Percentiles rank a stretch among this genome's conserved stretches.
phyloP scores from a whole-genome alignment of 495 filamentous ascomycete genomes.

The Melanomma pulvis-pyrius region DNA sequence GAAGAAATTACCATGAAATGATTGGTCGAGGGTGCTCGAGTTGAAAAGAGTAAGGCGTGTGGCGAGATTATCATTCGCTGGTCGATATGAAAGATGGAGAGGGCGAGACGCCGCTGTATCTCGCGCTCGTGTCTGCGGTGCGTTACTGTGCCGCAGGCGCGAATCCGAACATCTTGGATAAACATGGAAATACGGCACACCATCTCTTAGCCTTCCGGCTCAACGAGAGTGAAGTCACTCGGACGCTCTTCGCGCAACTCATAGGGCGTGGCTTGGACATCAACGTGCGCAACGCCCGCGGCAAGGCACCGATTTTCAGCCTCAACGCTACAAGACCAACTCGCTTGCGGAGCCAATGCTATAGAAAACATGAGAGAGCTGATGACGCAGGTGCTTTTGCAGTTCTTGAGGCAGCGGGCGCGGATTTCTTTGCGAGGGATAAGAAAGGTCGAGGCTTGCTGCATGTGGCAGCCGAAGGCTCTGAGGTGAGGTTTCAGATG shows the following conservation, averaged over 20 bases:
- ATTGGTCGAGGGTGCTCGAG: too few species aligned
- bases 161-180: background rate
- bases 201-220: background rate
- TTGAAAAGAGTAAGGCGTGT: too few species aligned
- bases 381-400: background rate
- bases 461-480: background rate
- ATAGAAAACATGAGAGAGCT: background rate
- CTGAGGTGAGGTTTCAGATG: background rate
- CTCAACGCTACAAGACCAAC: background rate
- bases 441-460: background rate
- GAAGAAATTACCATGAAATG: too few species aligned
- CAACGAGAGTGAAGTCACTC: background rate
- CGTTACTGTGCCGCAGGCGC: background rate
- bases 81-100: too few species aligned
- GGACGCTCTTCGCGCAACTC: background rate
- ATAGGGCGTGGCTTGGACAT: background rate
- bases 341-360: background rate
- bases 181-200: background rate
- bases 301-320: background rate
- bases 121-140: background rate
- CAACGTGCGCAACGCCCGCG: background rate
- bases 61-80: too few species aligned
- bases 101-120: background rate
- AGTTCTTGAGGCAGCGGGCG: background rate
- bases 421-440: background rate